These are phyloP conservation scores for Wickerhamiella australiensis DNA, from an alignment of 805 yeast genomes.

Conservation along the genomic window DNA sequence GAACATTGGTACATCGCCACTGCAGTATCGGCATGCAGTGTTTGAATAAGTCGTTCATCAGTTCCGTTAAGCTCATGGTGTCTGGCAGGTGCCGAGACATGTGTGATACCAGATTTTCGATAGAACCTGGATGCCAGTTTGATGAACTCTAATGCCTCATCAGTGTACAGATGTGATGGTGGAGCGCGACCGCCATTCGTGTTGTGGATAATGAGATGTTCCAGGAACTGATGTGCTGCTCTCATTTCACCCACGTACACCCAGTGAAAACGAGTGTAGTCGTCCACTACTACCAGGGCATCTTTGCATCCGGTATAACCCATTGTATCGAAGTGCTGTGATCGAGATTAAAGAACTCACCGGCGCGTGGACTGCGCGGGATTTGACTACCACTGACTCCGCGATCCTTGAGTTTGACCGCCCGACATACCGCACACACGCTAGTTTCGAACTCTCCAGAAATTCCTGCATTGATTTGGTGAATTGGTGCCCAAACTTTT, in stretches of 20 bases:
- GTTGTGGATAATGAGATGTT: not conserved
- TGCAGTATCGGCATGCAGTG: not conserved
- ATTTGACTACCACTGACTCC: not conserved
- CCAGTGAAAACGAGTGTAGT: not conserved
- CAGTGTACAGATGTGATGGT: not conserved
- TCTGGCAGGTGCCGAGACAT: not conserved
- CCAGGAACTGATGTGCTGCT: not conserved
- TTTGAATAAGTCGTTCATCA: not conserved
- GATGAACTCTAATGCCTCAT: not conserved
- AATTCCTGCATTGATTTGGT: not conserved
- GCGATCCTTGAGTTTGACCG: not conserved
- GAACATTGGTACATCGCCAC: not conserved
- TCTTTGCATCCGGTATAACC: not conserved
- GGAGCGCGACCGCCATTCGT: not conserved
- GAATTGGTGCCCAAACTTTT: not conserved
- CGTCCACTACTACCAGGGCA: constrained; percentile 2
- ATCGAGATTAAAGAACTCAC: not conserved
- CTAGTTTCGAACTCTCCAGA: not conserved
- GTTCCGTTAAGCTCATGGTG: not conserved
- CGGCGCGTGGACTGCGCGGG: not conserved
- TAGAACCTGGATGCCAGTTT: not conserved
- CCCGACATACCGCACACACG: not conserved
- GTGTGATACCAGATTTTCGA: not conserved
- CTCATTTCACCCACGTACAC: not conserved
- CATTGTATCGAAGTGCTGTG: not conserved